phyloP scores from a whole-genome alignment of 164 flowering plant species.

The Pachysandra terminalis region DNA sequence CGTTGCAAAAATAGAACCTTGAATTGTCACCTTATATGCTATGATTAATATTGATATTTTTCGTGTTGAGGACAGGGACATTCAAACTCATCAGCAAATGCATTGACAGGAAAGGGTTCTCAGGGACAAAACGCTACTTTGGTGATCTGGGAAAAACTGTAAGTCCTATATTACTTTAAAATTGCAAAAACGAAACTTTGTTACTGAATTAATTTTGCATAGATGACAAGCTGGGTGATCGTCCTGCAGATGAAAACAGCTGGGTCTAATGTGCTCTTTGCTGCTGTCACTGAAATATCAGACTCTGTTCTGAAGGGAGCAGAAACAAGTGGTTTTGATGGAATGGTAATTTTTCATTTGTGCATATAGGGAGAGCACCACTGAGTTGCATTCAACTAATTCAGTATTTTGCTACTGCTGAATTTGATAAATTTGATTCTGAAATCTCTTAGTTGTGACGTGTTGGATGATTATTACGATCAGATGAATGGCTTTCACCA shows the following conservation, averaged over 20 bases:
- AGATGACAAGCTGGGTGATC: constrained; percentile 4
- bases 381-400: constrained; percentile 5
- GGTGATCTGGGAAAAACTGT: constrained; percentile 94
- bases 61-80: constrained; percentile 47
- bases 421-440: neutral
- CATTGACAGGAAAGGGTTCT: constrained; percentile 73
- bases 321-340: constrained; percentile 83
- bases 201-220: neutral
- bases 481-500: constrained; percentile 92
- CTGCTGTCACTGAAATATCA: constrained; percentile 86
- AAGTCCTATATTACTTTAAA: constrained; percentile 21
- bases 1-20: neutral
- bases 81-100: constrained; percentile 79
- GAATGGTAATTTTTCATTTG: constrained; percentile 56
- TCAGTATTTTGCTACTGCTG: neutral
- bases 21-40: neutral
- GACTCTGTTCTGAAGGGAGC: constrained; percentile 92
- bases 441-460: neutral
- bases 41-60: constrained; percentile 8
- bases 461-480: constrained; percentile 3
- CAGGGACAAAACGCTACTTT: constrained; percentile 90
- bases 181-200: neutral
- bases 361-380: neutral
- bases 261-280: constrained; percentile 86
- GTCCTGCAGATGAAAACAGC: constrained; percentile 72